Conservation (phyloP, 805 yeast species). For the Ogataea chonburiensis region DNA sequence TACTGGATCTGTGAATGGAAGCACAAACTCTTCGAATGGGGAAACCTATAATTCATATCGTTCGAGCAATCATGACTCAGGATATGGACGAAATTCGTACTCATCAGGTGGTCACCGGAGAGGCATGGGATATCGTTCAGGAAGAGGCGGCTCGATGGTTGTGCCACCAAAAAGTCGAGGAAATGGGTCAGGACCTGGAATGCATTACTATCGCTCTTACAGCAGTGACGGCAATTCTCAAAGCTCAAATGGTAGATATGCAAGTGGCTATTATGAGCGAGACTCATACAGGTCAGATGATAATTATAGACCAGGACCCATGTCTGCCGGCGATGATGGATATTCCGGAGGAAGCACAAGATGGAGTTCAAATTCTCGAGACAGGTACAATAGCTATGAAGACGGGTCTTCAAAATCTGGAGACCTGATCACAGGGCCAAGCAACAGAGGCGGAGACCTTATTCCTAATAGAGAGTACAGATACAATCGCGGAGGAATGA, state of each 20-base stretch:
- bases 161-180: slow-evolving; percentile 10
- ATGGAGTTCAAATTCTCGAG: slow-evolving; percentile 13
- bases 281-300: slow-evolving; percentile 20
- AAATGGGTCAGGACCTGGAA: slow-evolving; percentile 4
- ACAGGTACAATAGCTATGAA: slow-evolving; percentile 12
- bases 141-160: slow-evolving; percentile 15
- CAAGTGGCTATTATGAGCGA: slow-evolving; percentile 20
- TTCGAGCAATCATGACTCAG: slow-evolving; percentile 14
- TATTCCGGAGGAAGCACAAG: slow-evolving; percentile 11
- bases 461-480: slow-evolving; percentile 20
- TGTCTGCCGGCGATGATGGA: slow-evolving; percentile 11
- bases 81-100: slow-evolving; percentile 15
- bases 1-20: slow-evolving; percentile 10
- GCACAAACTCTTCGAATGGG: slow-evolving; percentile 4
- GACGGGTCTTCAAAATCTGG: slow-evolving; percentile 23
- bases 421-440: slow-evolving; percentile 21
- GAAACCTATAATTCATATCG: slow-evolving; percentile 18
- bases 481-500: slow-evolving; percentile 14
- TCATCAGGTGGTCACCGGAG: slow-evolving; percentile 17
- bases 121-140: slow-evolving; percentile 19
- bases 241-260: slow-evolving; percentile 12
- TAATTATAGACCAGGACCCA: slow-evolving; percentile 8
- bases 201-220: slow-evolving; percentile 19
- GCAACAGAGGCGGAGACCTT: slow-evolving; percentile 24
- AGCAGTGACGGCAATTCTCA: slow-evolving; percentile 17